A percentile compares a stretch with the other conserved stretches of the same genome.
Conservation (phyloP, 2,329 filamentous ascomycete genomes). For the Pyricularia sp. region DNA sequence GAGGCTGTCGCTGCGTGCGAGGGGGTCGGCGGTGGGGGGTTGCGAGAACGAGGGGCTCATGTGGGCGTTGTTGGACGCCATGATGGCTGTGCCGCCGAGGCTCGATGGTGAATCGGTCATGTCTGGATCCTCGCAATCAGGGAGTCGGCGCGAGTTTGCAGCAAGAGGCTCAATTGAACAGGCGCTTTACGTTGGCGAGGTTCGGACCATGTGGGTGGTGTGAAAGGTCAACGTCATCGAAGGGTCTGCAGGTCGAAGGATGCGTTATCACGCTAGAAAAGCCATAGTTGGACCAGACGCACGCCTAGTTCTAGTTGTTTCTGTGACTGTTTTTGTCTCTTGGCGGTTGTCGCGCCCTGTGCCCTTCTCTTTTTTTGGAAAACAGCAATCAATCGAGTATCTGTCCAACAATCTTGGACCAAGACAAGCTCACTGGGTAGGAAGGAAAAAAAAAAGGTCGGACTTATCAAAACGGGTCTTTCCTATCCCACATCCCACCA, state of each 20-base stretch:
- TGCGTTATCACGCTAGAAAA: not conserved
- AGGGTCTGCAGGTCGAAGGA: not conserved
- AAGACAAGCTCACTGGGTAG: too few species aligned
- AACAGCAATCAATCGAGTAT: too few species aligned
- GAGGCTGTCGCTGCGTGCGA: not conserved
- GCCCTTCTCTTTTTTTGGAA: not conserved
- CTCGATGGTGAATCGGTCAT: not conserved
- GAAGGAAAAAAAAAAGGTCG: too few species aligned
- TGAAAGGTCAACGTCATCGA: not conserved
- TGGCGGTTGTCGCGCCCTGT: not conserved
- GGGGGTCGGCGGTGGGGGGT: not conserved
- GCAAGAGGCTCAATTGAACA: not conserved
- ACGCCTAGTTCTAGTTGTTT: not conserved
- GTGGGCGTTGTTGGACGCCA: not conserved
- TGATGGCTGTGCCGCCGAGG: not conserved
- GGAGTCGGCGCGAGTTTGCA: not conserved
- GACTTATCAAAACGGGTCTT: too few species aligned
- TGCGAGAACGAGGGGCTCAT: not conserved
- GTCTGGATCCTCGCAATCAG: not conserved
- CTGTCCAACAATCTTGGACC: too few species aligned
- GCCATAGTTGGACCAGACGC: not conserved
- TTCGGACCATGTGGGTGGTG: not conserved
- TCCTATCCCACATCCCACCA: too few species aligned
- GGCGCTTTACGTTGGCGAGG: not conserved
- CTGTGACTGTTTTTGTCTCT: not conserved